Percentiles rank a stretch among this genome's conserved stretches.
Conservation (phyloP, 2,329 filamentous ascomycete species). For the Cordyceps fumosorosea region DNA sequence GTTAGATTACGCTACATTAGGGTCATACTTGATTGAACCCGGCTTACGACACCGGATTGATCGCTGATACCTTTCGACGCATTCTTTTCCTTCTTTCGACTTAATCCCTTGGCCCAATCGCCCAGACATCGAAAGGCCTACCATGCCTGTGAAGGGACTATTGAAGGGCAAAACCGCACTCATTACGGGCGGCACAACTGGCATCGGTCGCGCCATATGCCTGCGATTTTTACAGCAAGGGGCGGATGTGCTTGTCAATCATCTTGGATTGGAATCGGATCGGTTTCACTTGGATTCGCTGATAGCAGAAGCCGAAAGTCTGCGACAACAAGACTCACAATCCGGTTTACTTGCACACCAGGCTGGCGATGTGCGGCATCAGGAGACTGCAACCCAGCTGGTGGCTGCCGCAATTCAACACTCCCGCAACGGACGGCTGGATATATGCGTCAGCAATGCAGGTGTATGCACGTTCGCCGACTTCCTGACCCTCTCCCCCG, state of each 20-base stretch:
- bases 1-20: not conserved
- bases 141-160: slow-evolving; percentile 45
- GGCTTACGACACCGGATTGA: no score
- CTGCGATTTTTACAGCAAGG: slow-evolving; percentile 73
- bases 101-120: slow-evolving; percentile 4
- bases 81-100: not conserved
- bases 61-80: not conserved
- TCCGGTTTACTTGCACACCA: slow-evolving; percentile 44
- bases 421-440: slow-evolving; percentile 52
- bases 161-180: slow-evolving; percentile 72
- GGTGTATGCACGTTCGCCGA: slow-evolving; percentile 85
- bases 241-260: slow-evolving; percentile 73
- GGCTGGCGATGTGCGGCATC: slow-evolving; percentile 69
- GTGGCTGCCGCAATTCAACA: slow-evolving; percentile 58
- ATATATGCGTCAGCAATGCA: slow-evolving; percentile 83
- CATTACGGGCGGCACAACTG: slow-evolving; percentile 80
- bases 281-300: slow-evolving; percentile 46
- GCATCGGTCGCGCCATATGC: slow-evolving; percentile 80
- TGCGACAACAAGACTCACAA: slow-evolving; percentile 23
- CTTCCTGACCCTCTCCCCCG: slow-evolving; percentile 66
- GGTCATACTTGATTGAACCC: no score
- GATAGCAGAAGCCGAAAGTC: slow-evolving; percentile 41
- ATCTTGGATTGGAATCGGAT: slow-evolving; percentile 56
- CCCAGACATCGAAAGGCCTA: not conserved
- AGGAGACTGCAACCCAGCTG: slow-evolving; percentile 62